Base-by-base conservation (phyloP, 371 early-diverging fungal species). In the Nosema granulosis region DNA sequence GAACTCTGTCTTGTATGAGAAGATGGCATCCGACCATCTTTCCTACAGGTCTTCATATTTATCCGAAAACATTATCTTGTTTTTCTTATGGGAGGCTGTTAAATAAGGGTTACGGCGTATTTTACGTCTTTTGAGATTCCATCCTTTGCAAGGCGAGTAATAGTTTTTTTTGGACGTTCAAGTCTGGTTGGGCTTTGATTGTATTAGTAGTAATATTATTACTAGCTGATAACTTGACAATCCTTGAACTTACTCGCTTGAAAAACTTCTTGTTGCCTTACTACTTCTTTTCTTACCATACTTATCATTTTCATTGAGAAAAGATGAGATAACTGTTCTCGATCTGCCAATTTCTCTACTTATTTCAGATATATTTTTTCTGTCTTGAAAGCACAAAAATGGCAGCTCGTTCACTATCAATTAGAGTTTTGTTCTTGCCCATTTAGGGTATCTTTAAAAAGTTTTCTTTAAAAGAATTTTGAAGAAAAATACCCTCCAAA, bases 21-120 rank as follows among this genome's bases (percentile, higher is more conserved):
- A 61, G 24, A 61, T 61, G 24, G 32, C n/a, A 9, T 61, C n/a
- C 32, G 24, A 29, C 61, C 29, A 61, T 13, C 61, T n/a, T 26
- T 26, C 3, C 3, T 29, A 26, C n/a, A 61, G 22, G 22, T 61
- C 29, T 61, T 61, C 26, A 61, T 61, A 61, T 61, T 61, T 61
- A 32, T 32, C 61, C 32, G 61, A 61, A 61, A 61, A 24, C n/a
- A 24, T 9, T 3, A 61, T 61, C 32, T 4, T 61, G 3, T 61
- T 61, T 61, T 61, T 61, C 32, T 61, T 29, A 29, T 24, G 34
- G 43, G 43, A 9, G 6, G 6, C 16, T 9, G 43, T 9, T 43
- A 43, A 43, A 9, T 43, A 9, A 9, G 43, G 43, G 9, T 43
- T 43, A 16, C 43, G 43, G 9, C 16, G 6, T 9, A 43, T 43